Evolutionary conservation across 148 eudicot genomes (phyloP).

Genomic region (Chenopodium berlandieri): DNA sequence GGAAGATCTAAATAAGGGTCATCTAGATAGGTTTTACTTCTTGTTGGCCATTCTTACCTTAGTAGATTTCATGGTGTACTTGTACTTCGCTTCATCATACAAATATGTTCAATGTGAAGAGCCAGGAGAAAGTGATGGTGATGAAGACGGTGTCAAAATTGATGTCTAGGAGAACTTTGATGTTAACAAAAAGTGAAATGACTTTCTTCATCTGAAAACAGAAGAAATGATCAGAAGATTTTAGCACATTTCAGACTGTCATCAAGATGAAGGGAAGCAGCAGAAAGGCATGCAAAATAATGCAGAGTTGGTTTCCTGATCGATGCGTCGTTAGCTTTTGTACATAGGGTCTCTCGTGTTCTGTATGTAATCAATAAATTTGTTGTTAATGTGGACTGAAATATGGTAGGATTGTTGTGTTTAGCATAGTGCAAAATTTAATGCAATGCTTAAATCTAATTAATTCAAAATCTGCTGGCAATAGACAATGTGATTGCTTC

Average conservation of each 20-base stretch:
- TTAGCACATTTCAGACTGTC: neutral
- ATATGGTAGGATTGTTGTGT: neutral
- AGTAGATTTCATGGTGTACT: constrained; percentile 47
- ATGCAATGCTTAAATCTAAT: neutral
- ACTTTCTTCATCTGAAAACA: neutral
- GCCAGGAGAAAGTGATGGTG: neutral
- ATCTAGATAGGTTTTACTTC: constrained; percentile 57
- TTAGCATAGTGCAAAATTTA: neutral
- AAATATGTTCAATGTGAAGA: constrained; percentile 43
- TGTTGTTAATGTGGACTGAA: neutral
- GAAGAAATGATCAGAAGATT: neutral
- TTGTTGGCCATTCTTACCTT: constrained; percentile 49
- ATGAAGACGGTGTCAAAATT: neutral
- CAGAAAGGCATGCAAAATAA: constrained; percentile 1
- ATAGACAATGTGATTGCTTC: no score
- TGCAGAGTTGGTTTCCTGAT: constrained; percentile 11
- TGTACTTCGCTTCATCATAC: constrained; percentile 53
- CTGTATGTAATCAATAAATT: no score
- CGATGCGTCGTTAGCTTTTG: constrained; percentile 1
- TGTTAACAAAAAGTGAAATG: neutral
- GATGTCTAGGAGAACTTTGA: neutral
- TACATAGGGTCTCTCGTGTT: neutral
- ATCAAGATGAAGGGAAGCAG: constrained; percentile 17
- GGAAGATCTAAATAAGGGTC: constrained; percentile 61
- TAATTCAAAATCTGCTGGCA: neutral